Conservation (phyloP, 768 basidiomycete species). For the Leucosporidium creatinivorum region DNA sequence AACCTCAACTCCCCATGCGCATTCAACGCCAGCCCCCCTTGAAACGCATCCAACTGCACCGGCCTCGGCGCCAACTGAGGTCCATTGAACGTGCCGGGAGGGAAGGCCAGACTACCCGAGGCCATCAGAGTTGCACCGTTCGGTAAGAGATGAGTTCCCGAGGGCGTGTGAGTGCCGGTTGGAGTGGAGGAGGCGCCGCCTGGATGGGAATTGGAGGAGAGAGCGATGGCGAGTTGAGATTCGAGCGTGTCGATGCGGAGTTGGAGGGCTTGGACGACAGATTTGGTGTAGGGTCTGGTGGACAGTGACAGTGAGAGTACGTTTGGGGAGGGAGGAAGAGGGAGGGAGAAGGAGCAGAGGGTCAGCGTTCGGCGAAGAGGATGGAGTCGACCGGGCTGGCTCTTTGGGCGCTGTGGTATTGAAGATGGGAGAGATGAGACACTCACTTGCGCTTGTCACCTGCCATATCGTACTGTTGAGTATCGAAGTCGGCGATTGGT, state of each 20-base stretch:
- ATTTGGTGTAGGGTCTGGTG: not conserved
- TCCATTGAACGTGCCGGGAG: not conserved
- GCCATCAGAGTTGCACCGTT: not conserved
- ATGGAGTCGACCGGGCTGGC: too few relatives aligned
- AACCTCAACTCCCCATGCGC: slow-evolving; percentile 7
- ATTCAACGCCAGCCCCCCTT: slow-evolving; percentile 6
- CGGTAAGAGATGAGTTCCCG: not conserved
- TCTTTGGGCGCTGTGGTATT: too few relatives aligned
- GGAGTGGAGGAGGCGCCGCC: not conserved
- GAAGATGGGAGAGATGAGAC: too few relatives aligned
- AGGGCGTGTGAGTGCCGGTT: slow-evolving; percentile 8
- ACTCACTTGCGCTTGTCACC: slow-evolving; percentile 1
- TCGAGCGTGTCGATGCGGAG: slow-evolving; percentile 30
- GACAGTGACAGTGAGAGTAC: not conserved
- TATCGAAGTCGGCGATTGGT: not conserved
- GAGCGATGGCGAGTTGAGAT: not conserved
- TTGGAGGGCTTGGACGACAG: slow-evolving; percentile 17
- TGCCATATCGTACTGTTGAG: not conserved
- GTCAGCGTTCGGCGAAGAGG: not conserved
- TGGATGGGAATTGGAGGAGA: slow-evolving; percentile 5
- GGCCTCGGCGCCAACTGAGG: not conserved
- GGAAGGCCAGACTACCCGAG: not conserved
- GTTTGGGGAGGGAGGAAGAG: not conserved
- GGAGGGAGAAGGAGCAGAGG: not conserved
- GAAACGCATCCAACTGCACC: not conserved